Percentiles rank a stretch among this genome's conserved stretches.
These are phyloP conservation scores for Cucurbitaria berberidis DNA, from an alignment of 2,329 filamentous ascomycete genomes.

Conservation along the genomic window DNA sequence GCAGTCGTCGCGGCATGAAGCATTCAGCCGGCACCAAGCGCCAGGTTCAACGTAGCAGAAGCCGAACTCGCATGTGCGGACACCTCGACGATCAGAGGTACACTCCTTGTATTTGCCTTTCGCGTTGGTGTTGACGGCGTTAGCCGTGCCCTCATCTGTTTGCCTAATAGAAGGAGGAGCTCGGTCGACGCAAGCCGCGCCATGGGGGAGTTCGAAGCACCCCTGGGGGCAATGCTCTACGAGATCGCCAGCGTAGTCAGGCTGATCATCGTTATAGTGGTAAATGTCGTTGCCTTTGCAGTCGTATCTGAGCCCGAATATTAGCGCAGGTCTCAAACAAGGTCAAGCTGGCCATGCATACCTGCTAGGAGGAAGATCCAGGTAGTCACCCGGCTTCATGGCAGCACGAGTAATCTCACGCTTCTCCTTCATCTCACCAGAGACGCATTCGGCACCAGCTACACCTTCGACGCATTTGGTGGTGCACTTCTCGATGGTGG, in stretches of 20 bases:
- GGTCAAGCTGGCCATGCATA: neutral
- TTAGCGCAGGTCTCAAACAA: neutral
- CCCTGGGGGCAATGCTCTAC: constrained; percentile 1
- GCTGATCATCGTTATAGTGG: neutral
- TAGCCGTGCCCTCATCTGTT: neutral
- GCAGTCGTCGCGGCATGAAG: constrained; percentile 16
- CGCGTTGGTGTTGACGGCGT: neutral
- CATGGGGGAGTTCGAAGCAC: constrained; percentile 1
- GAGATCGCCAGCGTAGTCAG: neutral
- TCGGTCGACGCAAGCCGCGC: neutral
- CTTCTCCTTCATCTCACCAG: neutral
- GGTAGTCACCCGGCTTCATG: neutral
- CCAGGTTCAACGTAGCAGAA: constrained; percentile 14
- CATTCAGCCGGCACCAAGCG: constrained; percentile 9
- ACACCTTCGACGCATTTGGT: too few relatives aligned
- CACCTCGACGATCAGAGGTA: constrained; percentile 4
- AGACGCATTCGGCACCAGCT: too few relatives aligned
- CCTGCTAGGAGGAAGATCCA: neutral
- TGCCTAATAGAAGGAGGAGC: neutral
- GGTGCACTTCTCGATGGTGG: too few relatives aligned
- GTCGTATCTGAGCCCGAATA: neutral
- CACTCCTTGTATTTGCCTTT: neutral
- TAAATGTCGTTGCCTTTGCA: neutral
- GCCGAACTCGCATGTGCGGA: constrained; percentile 15
- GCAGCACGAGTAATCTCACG: neutral